These are phyloP conservation scores for Russula dissimulans DNA, from an alignment of 768 basidiomycete species.

Conservation along the genomic window DNA sequence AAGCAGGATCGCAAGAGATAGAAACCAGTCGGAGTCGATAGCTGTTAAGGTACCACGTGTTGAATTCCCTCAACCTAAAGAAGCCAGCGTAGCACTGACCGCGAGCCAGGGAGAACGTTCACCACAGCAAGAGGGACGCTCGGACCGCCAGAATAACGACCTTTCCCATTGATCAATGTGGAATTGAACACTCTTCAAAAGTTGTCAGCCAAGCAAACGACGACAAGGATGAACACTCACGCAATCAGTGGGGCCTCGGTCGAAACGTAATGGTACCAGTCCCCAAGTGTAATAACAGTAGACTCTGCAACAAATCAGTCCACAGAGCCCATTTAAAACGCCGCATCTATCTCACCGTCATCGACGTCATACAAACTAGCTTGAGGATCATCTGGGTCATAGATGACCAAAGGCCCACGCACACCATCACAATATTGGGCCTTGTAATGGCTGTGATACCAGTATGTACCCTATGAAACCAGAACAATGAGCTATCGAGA, in stretches of 20 bases:
- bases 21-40: conserved; percentile 9
- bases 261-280: conserved; percentile 20
- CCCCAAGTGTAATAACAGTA: conserved; percentile 23
- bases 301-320: conserved; percentile 1
- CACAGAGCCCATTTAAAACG: not conserved
- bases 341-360: conserved; percentile 17
- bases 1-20: conserved; percentile 8
- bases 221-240: not conserved
- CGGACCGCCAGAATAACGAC: conserved; percentile 15
- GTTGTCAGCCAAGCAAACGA: not conserved
- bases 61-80: not conserved
- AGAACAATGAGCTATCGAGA: not conserved
- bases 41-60: not conserved
- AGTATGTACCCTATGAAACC: conserved; percentile 21
- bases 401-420: conserved; percentile 23
- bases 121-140: conserved; percentile 1
- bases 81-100: not conserved
- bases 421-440: conserved; percentile 33
- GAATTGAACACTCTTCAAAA: conserved; percentile 9
- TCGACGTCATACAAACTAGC: conserved; percentile 23
- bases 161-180: conserved; percentile 18
- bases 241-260: not conserved
- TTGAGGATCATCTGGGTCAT: conserved; percentile 26
- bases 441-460: conserved; percentile 31
- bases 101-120: conserved; percentile 5